A percentile compares a stretch with the other conserved stretches of the same genome.
phyloP scores from a whole-genome alignment of 73 alveolate species.

The Tetrahymena borealis region DNA sequence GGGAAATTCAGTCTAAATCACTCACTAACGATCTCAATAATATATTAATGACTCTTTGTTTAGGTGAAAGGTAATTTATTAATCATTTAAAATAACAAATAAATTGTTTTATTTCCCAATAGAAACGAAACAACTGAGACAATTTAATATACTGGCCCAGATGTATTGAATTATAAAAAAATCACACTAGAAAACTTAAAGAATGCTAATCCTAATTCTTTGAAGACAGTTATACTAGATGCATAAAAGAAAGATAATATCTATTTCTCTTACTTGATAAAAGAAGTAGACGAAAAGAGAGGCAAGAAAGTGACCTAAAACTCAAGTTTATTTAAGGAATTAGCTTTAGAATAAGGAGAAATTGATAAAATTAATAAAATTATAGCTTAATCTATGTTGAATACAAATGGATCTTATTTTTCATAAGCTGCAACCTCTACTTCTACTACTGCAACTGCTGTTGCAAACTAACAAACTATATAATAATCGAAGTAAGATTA shows the following conservation, averaged over 20 bases:
- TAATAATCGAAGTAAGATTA: not conserved
- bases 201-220: not conserved
- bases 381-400: not conserved
- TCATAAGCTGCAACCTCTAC: not conserved
- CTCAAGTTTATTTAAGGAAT: not conserved
- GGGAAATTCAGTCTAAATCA: not conserved
- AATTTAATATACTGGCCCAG: not conserved
- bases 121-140: not conserved
- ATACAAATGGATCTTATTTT: not conserved
- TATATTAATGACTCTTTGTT: not conserved
- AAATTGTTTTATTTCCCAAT: too few species aligned
- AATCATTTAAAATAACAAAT: too few species aligned
- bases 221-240: not conserved
- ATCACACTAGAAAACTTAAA: not conserved
- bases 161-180: not conserved
- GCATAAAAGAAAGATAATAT: not conserved
- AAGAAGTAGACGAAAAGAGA: not conserved
- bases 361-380: not conserved
- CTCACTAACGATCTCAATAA: not conserved
- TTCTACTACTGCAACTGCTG: not conserved
- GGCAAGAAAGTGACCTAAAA: not conserved
- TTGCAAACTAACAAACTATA: not conserved
- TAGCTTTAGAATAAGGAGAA: not conserved
- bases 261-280: not conserved
- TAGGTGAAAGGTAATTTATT: not conserved